A percentile compares a stretch with the other conserved stretches of the same genome.
These are phyloP conservation scores for Glarea lozoyensis DNA, from an alignment of 495 filamentous ascomycete species.

Conservation along the genomic window DNA sequence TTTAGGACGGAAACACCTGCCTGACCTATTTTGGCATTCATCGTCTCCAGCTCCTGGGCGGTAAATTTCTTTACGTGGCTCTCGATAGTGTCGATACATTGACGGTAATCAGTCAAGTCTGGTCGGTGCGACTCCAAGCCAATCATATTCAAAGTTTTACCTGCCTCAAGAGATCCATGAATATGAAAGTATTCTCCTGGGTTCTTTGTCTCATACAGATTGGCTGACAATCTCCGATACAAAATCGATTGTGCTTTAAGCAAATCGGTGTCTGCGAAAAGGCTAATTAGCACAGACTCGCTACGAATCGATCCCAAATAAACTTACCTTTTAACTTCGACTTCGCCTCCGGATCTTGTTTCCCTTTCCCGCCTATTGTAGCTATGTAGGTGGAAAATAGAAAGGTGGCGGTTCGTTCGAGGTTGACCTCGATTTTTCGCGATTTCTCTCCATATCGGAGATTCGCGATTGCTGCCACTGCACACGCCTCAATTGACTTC, in stretches of 20 bases:
- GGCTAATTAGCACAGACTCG: not conserved
- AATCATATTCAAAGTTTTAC: slow-evolving; percentile 60
- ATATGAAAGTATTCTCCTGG: slow-evolving; percentile 64
- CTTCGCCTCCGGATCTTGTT: slow-evolving; percentile 50
- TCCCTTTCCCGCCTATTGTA: slow-evolving; percentile 60
- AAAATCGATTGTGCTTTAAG: slow-evolving; percentile 60
- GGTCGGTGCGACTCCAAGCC: slow-evolving; percentile 55
- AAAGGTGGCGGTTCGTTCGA: slow-evolving; percentile 58
- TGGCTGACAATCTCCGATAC: slow-evolving; percentile 67
- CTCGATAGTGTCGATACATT: slow-evolving; percentile 61
- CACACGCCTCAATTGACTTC: slow-evolving; percentile 61
- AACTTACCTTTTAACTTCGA: slow-evolving; percentile 49
- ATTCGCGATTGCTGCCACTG: slow-evolving; percentile 55
- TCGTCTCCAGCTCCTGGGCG: slow-evolving; percentile 50
- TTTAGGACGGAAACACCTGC: slow-evolving; percentile 60
- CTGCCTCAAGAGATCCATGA: slow-evolving; percentile 67
- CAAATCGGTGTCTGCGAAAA: slow-evolving; percentile 54
- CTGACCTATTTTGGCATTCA: slow-evolving; percentile 53
- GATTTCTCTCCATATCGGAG: slow-evolving; percentile 33
- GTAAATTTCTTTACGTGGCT: slow-evolving; percentile 54
- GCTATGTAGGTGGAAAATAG: slow-evolving; percentile 66
- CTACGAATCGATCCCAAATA: not conserved
- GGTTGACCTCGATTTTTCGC: slow-evolving; percentile 44
- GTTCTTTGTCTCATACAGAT: slow-evolving; percentile 62
- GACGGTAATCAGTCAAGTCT: slow-evolving; percentile 54